A percentile compares a stretch with the other conserved stretches of the same genome.
Conservation (phyloP, 148 eudicot species). For the Tetragonia tetragonoides region DNA sequence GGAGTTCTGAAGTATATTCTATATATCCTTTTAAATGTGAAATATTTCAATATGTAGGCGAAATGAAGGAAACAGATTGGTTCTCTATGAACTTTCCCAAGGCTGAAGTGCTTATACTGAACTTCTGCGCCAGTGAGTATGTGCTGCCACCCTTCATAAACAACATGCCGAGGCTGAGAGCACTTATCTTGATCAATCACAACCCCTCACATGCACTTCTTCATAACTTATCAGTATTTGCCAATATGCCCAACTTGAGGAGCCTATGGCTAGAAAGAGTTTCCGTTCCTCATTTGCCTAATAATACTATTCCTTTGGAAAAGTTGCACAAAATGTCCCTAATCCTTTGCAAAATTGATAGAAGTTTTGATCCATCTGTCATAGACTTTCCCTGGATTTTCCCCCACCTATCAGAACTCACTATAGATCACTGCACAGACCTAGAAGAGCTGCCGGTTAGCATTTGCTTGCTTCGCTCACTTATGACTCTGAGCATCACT, state of each 20-base stretch:
- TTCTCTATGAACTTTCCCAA: conserved; percentile 63
- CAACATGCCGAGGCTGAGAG: conserved; percentile 72
- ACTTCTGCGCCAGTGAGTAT: conserved; percentile 56
- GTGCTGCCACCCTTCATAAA: conserved; percentile 69
- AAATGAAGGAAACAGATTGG: conserved; percentile 78
- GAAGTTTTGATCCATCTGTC: conserved; percentile 32
- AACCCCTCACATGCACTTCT: conserved; percentile 52
- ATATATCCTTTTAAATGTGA: not conserved
- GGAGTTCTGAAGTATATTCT: not conserved
- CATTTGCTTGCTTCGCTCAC: conserved; percentile 46
- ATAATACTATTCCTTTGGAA: conserved; percentile 40
- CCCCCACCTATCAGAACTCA: conserved; percentile 67
- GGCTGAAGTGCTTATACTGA: conserved; percentile 77
- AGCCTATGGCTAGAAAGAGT: conserved; percentile 83
- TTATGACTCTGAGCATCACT: conserved; percentile 59
- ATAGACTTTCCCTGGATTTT: conserved; percentile 54
- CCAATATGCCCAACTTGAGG: conserved; percentile 44
- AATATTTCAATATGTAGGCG: conserved; percentile 36
- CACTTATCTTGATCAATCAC: conserved; percentile 56
- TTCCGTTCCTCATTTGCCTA: conserved; percentile 50
- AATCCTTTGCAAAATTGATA: conserved; percentile 55
- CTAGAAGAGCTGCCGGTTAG: conserved; percentile 47
- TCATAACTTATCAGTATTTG: conserved; percentile 50
- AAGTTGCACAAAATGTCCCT: conserved; percentile 56
- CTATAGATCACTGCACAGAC: conserved; percentile 74